phyloP scores from a whole-genome alignment of 208 protist species.

The Wallacemonas sp. region DNA sequence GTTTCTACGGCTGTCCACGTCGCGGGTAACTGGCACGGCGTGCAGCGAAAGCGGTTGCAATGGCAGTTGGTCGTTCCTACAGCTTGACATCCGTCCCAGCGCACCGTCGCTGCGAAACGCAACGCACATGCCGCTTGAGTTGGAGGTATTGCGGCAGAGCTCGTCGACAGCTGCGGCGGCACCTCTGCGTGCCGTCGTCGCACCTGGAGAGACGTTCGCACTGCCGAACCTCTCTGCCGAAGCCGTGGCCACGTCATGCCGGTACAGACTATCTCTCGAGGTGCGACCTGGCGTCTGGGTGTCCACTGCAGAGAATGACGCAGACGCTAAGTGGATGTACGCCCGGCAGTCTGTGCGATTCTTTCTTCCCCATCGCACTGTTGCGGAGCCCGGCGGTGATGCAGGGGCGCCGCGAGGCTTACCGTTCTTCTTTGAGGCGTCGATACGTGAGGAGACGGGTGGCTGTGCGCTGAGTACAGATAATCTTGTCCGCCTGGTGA shows the following conservation, averaged over 20 bases:
- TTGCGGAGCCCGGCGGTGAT: too few relatives aligned
- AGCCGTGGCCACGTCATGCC: not conserved
- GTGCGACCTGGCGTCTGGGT: not conserved
- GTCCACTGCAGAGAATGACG: not conserved
- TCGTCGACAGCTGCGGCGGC: not conserved
- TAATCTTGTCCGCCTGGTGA: not conserved
- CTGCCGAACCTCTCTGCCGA: not conserved
- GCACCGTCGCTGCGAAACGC: not conserved
- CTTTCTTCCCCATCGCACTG: too few relatives aligned
- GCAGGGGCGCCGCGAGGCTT: too few relatives aligned
- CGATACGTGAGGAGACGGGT: not conserved
- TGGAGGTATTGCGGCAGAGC: not conserved
- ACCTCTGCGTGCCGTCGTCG: not conserved
- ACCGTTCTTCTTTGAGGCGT: constrained; percentile 7
- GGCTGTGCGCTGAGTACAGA: not conserved
- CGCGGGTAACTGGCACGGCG: not conserved
- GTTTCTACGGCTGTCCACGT: not conserved
- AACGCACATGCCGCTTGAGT: not conserved
- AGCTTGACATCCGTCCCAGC: not conserved
- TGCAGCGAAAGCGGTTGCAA: not conserved
- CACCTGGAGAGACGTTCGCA: not conserved
- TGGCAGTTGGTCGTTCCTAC: not conserved
- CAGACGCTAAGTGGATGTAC: not conserved
- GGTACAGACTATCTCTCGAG: not conserved
- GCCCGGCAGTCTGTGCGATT: not conserved